Percentiles rank a stretch among this genome's conserved stretches.
These are phyloP conservation scores for Gamarada debralockiae DNA, from an alignment of 495 filamentous ascomycete genomes.

Conservation along the genomic window DNA sequence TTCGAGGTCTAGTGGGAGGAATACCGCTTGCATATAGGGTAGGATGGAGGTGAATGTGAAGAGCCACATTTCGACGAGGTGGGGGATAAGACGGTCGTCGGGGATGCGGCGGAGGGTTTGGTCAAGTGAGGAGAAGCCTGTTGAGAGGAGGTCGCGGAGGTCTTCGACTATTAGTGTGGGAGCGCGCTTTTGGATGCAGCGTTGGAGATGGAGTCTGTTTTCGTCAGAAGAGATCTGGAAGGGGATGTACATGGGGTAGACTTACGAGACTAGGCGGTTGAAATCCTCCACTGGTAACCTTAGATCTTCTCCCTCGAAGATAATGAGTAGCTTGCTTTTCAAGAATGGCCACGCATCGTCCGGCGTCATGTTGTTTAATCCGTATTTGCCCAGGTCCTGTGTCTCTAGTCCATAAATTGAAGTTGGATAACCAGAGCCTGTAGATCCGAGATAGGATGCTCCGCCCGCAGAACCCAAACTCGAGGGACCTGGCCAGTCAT, in stretches of 20 bases:
- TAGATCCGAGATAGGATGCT: conserved; percentile 19
- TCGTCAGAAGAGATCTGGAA: conserved; percentile 17
- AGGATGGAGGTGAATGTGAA: conserved; percentile 84
- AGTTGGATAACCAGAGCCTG: conserved; percentile 18
- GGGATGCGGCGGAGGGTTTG: conserved; percentile 70
- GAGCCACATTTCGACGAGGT: conserved; percentile 90
- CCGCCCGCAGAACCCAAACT: conserved; percentile 40
- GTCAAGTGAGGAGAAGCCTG: conserved; percentile 83
- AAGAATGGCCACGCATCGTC: conserved; percentile 96
- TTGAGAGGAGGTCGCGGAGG: conserved; percentile 70
- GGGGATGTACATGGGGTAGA: conserved; percentile 4
- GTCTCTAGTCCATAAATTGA: conserved; percentile 42
- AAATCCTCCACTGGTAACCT: conserved; percentile 90
- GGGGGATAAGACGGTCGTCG: conserved; percentile 79
- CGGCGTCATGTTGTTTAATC: conserved; percentile 73
- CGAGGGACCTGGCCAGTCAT: conserved; percentile 51
- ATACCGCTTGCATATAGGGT: conserved; percentile 94
- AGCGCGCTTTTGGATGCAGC: conserved; percentile 63
- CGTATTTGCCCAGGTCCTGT: conserved; percentile 51
- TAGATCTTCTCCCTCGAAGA: conserved; percentile 92
- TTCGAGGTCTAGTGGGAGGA: conserved; percentile 90
- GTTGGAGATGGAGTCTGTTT: conserved; percentile 64
- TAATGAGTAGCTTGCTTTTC: conserved; percentile 81
- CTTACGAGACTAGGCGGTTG: conserved; percentile 71
- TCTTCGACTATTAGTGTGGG: conserved; percentile 74